Evolutionary conservation across 768 basidiomycete genomes (phyloP).

Genomic region (Leucocoprinus leucothites): DNA sequence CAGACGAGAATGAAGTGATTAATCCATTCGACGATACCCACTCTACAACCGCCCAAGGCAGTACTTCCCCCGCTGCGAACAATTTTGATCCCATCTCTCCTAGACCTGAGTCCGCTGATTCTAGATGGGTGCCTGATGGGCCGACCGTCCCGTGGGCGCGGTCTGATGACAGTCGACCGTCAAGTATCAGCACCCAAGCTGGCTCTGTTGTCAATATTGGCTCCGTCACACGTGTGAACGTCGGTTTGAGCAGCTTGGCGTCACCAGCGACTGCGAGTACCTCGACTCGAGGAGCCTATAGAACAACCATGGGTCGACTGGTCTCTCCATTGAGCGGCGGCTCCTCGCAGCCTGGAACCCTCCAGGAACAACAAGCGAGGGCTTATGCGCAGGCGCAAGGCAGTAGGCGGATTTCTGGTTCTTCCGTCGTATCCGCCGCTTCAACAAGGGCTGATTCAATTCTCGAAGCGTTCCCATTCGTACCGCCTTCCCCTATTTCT

Average conservation of each 20-base stretch:
- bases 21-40: constrained; percentile 70
- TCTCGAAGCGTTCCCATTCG: constrained; percentile 84
- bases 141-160: constrained; percentile 42
- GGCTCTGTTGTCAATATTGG: constrained; percentile 57
- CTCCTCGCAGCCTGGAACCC: constrained; percentile 24
- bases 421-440: constrained; percentile 63
- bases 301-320: constrained; percentile 63
- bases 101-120: constrained; percentile 23
- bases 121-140: constrained; percentile 35
- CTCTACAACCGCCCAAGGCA: constrained; percentile 35
- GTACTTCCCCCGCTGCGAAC: constrained; percentile 36
- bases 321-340: constrained; percentile 42
- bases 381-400: constrained; percentile 57
- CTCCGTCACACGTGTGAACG: constrained; percentile 66
- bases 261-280: constrained; percentile 30
- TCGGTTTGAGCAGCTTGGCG: constrained; percentile 41
- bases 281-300: constrained; percentile 44
- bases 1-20: constrained; percentile 45
- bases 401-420: constrained; percentile 54
- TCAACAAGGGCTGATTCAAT: constrained; percentile 82
- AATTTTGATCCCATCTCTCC: constrained; percentile 19
- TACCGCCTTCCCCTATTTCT: constrained; percentile 88
- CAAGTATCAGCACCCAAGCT: constrained; percentile 63
- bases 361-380: constrained; percentile 68
- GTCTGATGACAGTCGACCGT: constrained; percentile 45